Base-by-base conservation (phyloP, 2,329 filamentous ascomycete species). In the Amauroascus verrucosus region DNA sequence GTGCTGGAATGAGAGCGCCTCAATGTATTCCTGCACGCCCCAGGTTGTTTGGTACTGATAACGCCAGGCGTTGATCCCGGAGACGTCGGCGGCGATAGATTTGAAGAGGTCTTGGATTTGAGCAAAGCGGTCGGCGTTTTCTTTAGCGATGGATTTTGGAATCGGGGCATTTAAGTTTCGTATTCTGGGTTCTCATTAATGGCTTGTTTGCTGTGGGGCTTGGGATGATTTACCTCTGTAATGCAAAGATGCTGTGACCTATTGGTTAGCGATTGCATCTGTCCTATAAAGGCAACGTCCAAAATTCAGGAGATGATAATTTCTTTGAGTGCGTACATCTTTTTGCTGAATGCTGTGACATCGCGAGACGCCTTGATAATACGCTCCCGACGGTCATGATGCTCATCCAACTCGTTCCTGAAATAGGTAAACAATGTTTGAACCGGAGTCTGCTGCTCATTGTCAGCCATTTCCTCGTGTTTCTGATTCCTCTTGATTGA, bases 291-390 rank as follows among this genome's bases (percentile, higher is more conserved):
- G 3, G 32, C n/a, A n/a, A n/a, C 32, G 8, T 3, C 7, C 13
- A 35, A 13, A 13, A 13, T 35, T 11, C 3, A 35, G 3, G 5
- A 6, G 6, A 35, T 35, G 8, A 11, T 44, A 24, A 1, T 2
- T 20, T 3, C 8, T 22, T 14, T 28, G 47, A 14, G 44, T 33
- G 60, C 77, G 72, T 70, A 95, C 89, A 97, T 94, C 74, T 97
- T 98, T 77, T 98, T 98, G 71, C 88, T 95, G 51, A 89, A 76
- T 0, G 88, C 89, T 6, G 93, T 98, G 55, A 98, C 86, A 68
- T 98, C 93, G 57, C 91, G 78, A 7, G 88, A 94, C 1, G 84
- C 85, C 74, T 97, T 98, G 65, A 94, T 86, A 61, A 95, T 82
- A 51, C 85, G 81, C 72, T 96, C 90, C 54, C 89, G 80, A 14